phyloP scores from a whole-genome alignment of 345 rosid genomes.

The Eucalyptus brandiana region DNA sequence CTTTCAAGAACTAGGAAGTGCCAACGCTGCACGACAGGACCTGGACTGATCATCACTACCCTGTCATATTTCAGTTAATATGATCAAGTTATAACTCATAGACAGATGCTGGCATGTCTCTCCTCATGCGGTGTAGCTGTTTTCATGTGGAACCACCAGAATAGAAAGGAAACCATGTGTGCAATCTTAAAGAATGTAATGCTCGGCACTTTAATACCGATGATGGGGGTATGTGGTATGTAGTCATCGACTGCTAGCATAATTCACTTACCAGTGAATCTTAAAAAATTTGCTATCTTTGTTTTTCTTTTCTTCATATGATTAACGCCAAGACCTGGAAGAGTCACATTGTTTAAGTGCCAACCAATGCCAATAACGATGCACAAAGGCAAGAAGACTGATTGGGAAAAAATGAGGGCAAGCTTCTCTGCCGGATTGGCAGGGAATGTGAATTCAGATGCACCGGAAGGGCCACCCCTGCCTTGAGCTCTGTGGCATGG shows the following conservation, averaged over 20 bases:
- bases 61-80: not conserved
- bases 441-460: not conserved
- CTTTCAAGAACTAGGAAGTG: not conserved
- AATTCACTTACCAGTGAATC: not conserved
- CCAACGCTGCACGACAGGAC: not conserved
- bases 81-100: not conserved
- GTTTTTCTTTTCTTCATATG: not conserved
- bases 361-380: not conserved
- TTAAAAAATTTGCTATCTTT: not conserved
- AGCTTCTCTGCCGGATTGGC: not conserved
- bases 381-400: not conserved
- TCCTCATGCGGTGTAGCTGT: not conserved
- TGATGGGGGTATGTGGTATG: not conserved
- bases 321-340: not conserved
- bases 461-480: not conserved
- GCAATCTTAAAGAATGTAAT: not conserved
- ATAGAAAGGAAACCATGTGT: not conserved
- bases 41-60: not conserved
- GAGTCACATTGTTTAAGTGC: not conserved
- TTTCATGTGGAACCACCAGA: not conserved
- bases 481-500: not conserved
- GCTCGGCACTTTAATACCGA: not conserved
- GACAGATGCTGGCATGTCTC: not conserved
- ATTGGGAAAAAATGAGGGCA: not conserved
- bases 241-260: not conserved